Conservation (phyloP, 805 yeast genomes). For the Saccharomycopsis fibuligera region DNA sequence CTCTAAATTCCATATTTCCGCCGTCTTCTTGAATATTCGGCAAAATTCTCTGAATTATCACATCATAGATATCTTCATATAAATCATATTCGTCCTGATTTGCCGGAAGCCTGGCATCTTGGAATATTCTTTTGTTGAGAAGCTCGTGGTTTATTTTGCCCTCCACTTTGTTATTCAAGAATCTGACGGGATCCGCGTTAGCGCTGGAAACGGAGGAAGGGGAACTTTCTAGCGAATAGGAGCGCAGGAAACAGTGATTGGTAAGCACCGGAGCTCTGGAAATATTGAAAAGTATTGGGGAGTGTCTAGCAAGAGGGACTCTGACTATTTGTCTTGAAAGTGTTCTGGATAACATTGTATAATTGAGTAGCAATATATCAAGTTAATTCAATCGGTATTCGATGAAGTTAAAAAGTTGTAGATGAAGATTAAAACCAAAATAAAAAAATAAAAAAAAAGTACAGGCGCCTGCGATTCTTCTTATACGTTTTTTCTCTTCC, state of each 20-base stretch:
- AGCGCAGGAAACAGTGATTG: not conserved
- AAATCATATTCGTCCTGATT: conserved; percentile 19
- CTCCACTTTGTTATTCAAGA: not conserved
- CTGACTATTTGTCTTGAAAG: not conserved
- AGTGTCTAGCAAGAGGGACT: not conserved
- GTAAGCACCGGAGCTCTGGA: not conserved
- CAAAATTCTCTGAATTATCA: conserved; percentile 88
- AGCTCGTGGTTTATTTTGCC: conserved; percentile 10
- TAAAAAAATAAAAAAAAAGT: no score
- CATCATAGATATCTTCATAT: conserved; percentile 56
- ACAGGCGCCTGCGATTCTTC: no score
- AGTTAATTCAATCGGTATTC: no score
- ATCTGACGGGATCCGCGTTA: not conserved
- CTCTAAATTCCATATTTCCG: conserved; percentile 88
- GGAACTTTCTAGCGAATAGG: conserved; percentile 2
- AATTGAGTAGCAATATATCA: no score
- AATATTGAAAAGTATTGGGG: not conserved
- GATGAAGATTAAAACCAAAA: no score
- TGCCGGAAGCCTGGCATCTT: conserved; percentile 17
- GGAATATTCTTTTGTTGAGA: conserved; percentile 14
- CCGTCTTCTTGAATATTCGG: conserved; percentile 99
- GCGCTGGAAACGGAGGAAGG: not conserved
- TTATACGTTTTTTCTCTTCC: no score
- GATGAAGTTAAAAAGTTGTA: no score
- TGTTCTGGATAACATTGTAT: not conserved